phyloP scores from a whole-genome alignment of 768 basidiomycete species.

The Polyporus arcularius region DNA sequence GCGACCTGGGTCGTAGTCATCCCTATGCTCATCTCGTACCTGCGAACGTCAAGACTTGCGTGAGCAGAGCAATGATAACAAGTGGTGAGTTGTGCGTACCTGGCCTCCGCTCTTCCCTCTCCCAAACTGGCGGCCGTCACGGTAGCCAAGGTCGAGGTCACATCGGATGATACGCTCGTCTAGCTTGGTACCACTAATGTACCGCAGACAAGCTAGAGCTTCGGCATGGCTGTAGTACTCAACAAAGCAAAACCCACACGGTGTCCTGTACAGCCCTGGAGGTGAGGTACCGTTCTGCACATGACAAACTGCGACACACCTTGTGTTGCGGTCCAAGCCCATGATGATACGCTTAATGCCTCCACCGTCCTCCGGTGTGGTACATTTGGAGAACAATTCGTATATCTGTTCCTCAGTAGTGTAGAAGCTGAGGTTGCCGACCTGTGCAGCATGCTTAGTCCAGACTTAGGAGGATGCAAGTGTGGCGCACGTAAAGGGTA shows the following conservation, averaged over 20 bases:
- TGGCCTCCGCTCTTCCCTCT: constrained; percentile 97
- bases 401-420: constrained; percentile 97
- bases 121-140: constrained; percentile 96
- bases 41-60: constrained; percentile 19
- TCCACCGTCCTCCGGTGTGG: constrained; percentile 82
- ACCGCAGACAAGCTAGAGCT: constrained; percentile 89
- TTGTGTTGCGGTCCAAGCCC: constrained; percentile 88
- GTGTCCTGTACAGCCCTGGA: constrained; percentile 55
- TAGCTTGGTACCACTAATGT: constrained; percentile 96
- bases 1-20: constrained; percentile 95
- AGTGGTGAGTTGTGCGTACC: constrained; percentile 34
- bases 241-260: constrained; percentile 94
- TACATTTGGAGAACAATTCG: constrained; percentile 89
- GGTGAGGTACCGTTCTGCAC: neutral
- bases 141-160: constrained; percentile 95
- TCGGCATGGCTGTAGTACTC: constrained; percentile 95
- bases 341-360: constrained; percentile 94
- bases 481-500: constrained; percentile 81
- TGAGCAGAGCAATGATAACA: constrained; percentile 1
- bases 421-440: constrained; percentile 92
- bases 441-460: constrained; percentile 41
- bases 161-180: constrained; percentile 98
- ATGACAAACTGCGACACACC: constrained; percentile 44
- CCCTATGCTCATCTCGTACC: constrained; percentile 92
- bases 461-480: constrained; percentile 27